Conservation (phyloP, 768 basidiomycete species). For the Russula vinacea region DNA sequence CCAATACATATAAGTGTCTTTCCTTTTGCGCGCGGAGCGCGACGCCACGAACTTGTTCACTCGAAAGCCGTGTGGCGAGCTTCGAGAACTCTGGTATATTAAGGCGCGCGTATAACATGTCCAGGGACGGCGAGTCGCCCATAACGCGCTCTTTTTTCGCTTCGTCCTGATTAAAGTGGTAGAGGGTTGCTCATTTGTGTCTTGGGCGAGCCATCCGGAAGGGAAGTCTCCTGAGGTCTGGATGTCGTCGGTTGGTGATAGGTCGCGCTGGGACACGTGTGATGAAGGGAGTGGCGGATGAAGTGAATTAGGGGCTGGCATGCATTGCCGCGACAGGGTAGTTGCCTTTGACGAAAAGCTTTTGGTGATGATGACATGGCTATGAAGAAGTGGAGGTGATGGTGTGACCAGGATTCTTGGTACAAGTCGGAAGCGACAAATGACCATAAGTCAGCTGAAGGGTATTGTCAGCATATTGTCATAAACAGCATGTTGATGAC, state of each 20-base stretch:
- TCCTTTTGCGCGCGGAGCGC: conserved; percentile 36
- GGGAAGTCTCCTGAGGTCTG: neutral
- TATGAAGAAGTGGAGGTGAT: conserved; percentile 27
- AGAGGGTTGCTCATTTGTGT: neutral
- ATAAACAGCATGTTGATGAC: conserved; percentile 30
- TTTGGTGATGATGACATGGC: conserved; percentile 20
- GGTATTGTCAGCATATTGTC: conserved; percentile 24
- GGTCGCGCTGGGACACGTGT: neutral
- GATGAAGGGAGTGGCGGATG: neutral
- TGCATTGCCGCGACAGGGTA: conserved; percentile 13
- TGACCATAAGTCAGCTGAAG: conserved; percentile 69
- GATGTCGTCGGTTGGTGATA: neutral
- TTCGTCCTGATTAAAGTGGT: conserved; percentile 1
- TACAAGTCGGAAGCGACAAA: conserved; percentile 60
- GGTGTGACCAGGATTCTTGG: conserved; percentile 42
- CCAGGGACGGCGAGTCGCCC: neutral
- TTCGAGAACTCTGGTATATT: conserved; percentile 4
- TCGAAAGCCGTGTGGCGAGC: conserved; percentile 26
- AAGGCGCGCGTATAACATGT: conserved; percentile 6
- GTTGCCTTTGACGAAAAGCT: conserved; percentile 13
- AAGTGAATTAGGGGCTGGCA: conserved; percentile 2
- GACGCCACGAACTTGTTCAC: conserved; percentile 33
- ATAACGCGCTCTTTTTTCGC: conserved; percentile 8
- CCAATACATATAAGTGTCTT: conserved; percentile 38
- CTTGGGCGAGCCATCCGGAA: neutral